Evolutionary conservation across 2,329 filamentous ascomycete species (phyloP).

Genomic region (Paraphoma sp.): DNA sequence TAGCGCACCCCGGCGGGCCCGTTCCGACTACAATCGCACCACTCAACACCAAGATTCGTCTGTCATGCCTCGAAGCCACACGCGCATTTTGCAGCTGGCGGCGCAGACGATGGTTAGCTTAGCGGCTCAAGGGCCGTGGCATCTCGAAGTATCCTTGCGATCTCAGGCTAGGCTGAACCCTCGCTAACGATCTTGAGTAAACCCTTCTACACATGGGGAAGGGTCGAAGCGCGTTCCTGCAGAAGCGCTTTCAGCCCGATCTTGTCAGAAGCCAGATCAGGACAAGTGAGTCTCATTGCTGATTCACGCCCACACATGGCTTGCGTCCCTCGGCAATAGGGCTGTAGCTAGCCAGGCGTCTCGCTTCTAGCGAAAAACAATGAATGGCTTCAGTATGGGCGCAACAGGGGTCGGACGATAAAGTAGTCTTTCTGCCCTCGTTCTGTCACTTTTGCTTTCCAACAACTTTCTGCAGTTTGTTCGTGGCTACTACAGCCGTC

Average conservation of each 20-base stretch:
- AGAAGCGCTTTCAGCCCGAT: slow-evolving; percentile 11
- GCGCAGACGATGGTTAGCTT: slow-evolving; percentile 4
- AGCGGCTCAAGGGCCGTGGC: not conserved
- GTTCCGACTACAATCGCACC: slow-evolving; percentile 9
- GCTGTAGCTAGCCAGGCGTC: slow-evolving; percentile 1
- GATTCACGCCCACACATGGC: slow-evolving; percentile 5
- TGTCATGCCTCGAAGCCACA: slow-evolving; percentile 17
- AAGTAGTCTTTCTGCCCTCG: slow-evolving; percentile 5
- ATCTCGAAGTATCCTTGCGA: not conserved
- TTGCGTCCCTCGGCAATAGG: slow-evolving; percentile 9
- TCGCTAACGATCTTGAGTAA: slow-evolving; percentile 9
- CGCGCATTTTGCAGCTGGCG: slow-evolving; percentile 20
- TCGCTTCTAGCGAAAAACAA: slow-evolving; percentile 8
- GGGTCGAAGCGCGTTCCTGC: slow-evolving; percentile 18
- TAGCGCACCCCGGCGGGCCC: slow-evolving; percentile 3
- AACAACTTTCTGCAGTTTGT: slow-evolving; percentile 32
- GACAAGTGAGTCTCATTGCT: slow-evolving; percentile 1
- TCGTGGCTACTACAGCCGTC: slow-evolving; percentile 31
- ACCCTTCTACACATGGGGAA: not conserved
- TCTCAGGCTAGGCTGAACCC: not conserved
- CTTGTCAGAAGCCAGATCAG: slow-evolving; percentile 4
- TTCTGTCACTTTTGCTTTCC: slow-evolving; percentile 6
- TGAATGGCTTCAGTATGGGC: slow-evolving; percentile 6
- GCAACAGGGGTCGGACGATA: slow-evolving; percentile 14
- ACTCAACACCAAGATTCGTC: slow-evolving; percentile 13